Evolutionary conservation across 2,329 filamentous ascomycete species (phyloP).

Genomic region (Phyllosticta paracitricarpa): DNA sequence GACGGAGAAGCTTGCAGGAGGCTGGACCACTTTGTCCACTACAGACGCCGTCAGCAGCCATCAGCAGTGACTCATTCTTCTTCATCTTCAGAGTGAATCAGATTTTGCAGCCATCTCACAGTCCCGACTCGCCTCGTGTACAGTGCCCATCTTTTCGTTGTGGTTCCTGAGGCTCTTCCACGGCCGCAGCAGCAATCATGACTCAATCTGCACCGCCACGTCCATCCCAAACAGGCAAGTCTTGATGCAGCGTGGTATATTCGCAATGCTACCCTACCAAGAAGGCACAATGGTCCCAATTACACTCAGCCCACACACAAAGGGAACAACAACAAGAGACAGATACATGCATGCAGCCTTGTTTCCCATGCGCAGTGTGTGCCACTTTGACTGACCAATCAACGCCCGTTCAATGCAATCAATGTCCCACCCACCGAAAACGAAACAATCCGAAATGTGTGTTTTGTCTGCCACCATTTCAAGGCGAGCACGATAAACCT

Average conservation of each 20-base stretch:
- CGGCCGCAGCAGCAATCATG: not conserved
- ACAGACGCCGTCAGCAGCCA: not conserved
- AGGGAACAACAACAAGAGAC: not conserved
- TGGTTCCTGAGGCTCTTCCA: not conserved
- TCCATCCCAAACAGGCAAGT: slow-evolving; percentile 2
- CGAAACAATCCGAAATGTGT: not conserved
- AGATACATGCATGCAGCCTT: not conserved
- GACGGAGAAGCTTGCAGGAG: not conserved
- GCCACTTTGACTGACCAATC: not conserved
- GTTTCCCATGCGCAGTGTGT: not conserved
- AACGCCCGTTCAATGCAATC: not conserved
- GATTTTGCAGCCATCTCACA: not conserved
- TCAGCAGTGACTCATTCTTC: not conserved
- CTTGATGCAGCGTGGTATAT: not conserved
- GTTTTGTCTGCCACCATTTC: not conserved
- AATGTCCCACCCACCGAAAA: not conserved
- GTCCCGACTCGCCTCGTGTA: not conserved
- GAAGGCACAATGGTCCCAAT: not conserved
- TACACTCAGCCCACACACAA: not conserved
- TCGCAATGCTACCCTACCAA: not conserved
- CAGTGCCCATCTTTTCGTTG: not conserved
- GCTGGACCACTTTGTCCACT: not conserved
- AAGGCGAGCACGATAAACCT: not conserved
- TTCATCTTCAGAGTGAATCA: not conserved
- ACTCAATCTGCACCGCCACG: not conserved